A percentile compares a stretch with the other conserved stretches of the same genome.
Evolutionary conservation across 2,329 filamentous ascomycete species (phyloP).

Genomic region (Cercospora canescens): DNA sequence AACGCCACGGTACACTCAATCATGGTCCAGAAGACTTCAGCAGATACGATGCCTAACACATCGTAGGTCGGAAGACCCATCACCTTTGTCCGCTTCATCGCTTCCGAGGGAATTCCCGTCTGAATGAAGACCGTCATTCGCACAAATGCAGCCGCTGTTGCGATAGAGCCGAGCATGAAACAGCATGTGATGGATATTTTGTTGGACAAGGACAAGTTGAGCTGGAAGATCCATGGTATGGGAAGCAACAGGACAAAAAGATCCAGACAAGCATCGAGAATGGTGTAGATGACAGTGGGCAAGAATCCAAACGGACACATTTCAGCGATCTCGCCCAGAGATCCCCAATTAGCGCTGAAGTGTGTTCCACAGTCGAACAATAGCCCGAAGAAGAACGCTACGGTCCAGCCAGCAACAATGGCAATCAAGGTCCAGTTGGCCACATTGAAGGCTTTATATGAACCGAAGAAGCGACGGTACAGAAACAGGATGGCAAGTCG

Average conservation of each 20-base stretch:
- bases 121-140: slow-evolving; percentile 19
- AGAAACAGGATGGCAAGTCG: slow-evolving; percentile 18
- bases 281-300: slow-evolving; percentile 19
- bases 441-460: slow-evolving; percentile 14
- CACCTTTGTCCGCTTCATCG: slow-evolving; percentile 13
- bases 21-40: slow-evolving; percentile 21
- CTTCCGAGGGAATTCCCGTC: slow-evolving; percentile 15
- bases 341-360: slow-evolving; percentile 15
- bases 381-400: slow-evolving; percentile 17
- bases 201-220: slow-evolving; percentile 13
- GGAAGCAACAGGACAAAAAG: slow-evolving; percentile 17
- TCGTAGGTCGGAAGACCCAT: slow-evolving; percentile 18
- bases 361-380: slow-evolving; percentile 17
- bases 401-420: slow-evolving; percentile 13
- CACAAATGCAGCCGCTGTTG: slow-evolving; percentile 19
- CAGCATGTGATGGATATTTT: slow-evolving; percentile 17
- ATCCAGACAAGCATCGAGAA: slow-evolving; percentile 18
- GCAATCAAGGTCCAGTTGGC: slow-evolving; percentile 10
- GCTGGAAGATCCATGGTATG: slow-evolving; percentile 18
- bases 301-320: slow-evolving; percentile 19
- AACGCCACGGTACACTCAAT: slow-evolving; percentile 18
- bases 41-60: slow-evolving; percentile 20
- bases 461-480: slow-evolving; percentile 17
- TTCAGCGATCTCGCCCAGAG: slow-evolving; percentile 16
- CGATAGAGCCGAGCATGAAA: slow-evolving; percentile 16